Evolutionary conservation across 495 filamentous ascomycete species (phyloP), one percentile per base, ranked within the genome.

Genomic region (Penicillium fimorum): DNA sequence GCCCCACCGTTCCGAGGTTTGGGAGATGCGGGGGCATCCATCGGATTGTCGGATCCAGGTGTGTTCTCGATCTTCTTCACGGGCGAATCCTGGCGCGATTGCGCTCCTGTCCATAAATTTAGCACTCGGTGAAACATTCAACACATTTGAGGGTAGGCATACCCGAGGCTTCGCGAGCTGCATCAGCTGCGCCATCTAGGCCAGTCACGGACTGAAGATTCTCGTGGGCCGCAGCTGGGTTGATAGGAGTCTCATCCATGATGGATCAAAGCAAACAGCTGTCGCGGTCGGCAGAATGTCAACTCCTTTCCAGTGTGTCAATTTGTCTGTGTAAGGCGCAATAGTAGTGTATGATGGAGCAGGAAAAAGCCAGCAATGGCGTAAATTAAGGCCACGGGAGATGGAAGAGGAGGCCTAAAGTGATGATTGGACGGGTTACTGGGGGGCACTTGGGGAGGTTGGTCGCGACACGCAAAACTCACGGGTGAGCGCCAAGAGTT

Each of bases 11-110:
- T 83, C 67, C 86, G 88, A 33, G 84, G 80, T 62, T 82, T 82
- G 32, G 91, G 89, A 9, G 82, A 92, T 45, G 87, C 83, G 47
- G 90, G 90, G 52, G 89, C 91, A 77, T 96, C 90, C 58, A 94
- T 77, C 44, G 88, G 90, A 69, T 93, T 92, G 70, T 95, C 90
- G 42, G 88, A 90, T 48, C 58, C 63, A 43, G 63, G 29, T 25
- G 45, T 38, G 50, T 57, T 59, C 40, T 67, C 63, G 30, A 37
- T 53, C 25, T 62, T 65, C 49, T 68, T 72, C 38, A 56, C 60
- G 40, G 66, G 57, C 17, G 67, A 70, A 33, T 61, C 57, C 55
- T 69, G 67, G 52, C 63, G 70, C 61, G 67, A 70, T 66, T 71
- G 72, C 64, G 68, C 66, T 58, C 58, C 57, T 64, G 43, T 45